Evolutionary conservation across 177 flowering plant species (phyloP), one percentile per base, ranked within the genome.

Genomic region (Vitis hybrid): DNA sequence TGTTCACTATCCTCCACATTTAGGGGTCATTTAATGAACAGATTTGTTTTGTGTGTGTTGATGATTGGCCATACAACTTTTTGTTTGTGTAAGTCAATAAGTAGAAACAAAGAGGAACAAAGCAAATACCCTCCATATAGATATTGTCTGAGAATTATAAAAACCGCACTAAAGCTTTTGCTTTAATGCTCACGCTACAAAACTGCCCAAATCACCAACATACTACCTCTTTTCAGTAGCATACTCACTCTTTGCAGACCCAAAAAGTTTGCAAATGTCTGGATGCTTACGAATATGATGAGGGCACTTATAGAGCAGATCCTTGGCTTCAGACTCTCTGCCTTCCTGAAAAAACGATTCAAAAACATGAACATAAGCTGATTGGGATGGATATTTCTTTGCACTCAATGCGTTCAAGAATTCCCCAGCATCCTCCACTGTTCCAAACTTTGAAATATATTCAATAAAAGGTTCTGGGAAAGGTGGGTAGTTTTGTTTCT

Each of bases 251-350:
- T 73, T 66, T 49, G 68, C 21, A 30, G 84, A 75, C 60, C 92
- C 92, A 82, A 93, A 93, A 54, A 91, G 85, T 50, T 73, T 69
- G 69, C 66, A 64, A 67, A 92, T 79, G 34, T 89, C 85, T 2
- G 67, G 52, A 71, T 91, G 86, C 18, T 75, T 82, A 54, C 97
- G 91, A 62, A 95, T 82, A 78, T 91, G 94, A 81, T 81, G 89
- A 34, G 99, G 99, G 77, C 90, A 86, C 76, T 74, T 88, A 61
- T 71, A 86, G 12, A 93, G 86, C 75, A 95, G 73, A 76, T 93
- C 97, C 72, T 85, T 91, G 49, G 99, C 98, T 72, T 92, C 98
- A 68, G 87, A 79, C 65, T 83, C 72, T 74, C 98, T 88, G 60
- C 93, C 95, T 80, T 91, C 90, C 34, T 79, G 34, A 51, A 89